Evolutionary conservation across 306 rosid genomes (phyloP), one percentile per base, ranked within the genome.

Genomic region (Quercus alba): DNA sequence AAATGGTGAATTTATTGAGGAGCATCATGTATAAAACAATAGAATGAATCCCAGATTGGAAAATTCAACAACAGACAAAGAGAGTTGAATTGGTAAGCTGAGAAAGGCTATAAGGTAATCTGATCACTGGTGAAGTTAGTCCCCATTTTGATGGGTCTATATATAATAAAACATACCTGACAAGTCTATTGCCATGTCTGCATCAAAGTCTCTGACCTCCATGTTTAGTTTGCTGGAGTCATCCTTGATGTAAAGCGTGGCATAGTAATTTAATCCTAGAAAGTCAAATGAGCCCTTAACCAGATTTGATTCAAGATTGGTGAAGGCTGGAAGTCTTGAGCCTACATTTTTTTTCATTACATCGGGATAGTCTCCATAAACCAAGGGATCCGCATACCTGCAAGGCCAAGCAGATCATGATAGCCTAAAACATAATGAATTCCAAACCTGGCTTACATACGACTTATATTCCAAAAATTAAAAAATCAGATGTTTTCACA

Each of bases 341-440:
- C 93, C 91, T 31, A 56, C 93, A 77, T 49, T 85, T 83, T 33
- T 66, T 84, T 85, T 93, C 94, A 93, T 86, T 21, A 72, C 35
- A 70, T 44, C 74, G 15, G 94, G 97, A 81, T 91, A 91, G 78
- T 90, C 94, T 83, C 97, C 94, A 51, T 78, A 77, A 75, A 83
- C 33, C 75, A 91, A 81, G n/a, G 98, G 98, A 75, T 90, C 88
- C 31, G 90, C 14, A 63, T 87, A 17, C 94, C 98, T 93, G 78
- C 54, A 81, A 72, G 18, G 31, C 52, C 73, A 64, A 20, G 23
- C 25, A 44, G 0, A 30, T 51, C 26, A 64, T 12, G 17, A 49
- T 12, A 49, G 54, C 54, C 14, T 12, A 49, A 12, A 30, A 41
- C 0, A 67, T 20, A 8, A 11, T 33, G 20, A 25, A 46, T 30